Percentiles rank a stretch among this genome's conserved stretches.
phyloP scores from a whole-genome alignment of 2,329 filamentous ascomycete species.

The Pseudogymnoascus sp. region DNA sequence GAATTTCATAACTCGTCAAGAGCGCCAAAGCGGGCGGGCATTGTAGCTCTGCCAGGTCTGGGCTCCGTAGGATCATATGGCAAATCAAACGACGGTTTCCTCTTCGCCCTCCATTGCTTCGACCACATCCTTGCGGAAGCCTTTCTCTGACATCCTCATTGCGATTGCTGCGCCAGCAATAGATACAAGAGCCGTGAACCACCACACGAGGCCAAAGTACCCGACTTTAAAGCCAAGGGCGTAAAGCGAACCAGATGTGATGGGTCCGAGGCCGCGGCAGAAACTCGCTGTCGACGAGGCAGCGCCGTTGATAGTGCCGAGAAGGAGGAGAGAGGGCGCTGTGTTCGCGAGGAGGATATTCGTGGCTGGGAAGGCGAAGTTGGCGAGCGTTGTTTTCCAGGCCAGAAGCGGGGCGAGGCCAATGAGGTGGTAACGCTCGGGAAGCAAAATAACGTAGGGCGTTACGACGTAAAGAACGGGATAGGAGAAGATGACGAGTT shows the following conservation, averaged over 20 bases:
- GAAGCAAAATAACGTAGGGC: slow-evolving; percentile 82
- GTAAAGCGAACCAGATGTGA: slow-evolving; percentile 78
- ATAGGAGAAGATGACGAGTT: slow-evolving; percentile 72
- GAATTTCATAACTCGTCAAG: slow-evolving; percentile 2
- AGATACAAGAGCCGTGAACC: slow-evolving; percentile 74
- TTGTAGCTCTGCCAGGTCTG: not conserved
- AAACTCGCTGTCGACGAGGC: slow-evolving; percentile 87
- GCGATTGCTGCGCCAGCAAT: slow-evolving; percentile 53
- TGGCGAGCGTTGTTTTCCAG: slow-evolving; percentile 89
- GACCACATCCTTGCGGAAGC: not conserved
- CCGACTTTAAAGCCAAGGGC: slow-evolving; percentile 69
- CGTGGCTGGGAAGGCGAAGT: slow-evolving; percentile 83
- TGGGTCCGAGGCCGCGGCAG: slow-evolving; percentile 80
- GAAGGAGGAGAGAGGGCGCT: slow-evolving; percentile 71
- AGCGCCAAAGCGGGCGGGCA: not conserved
- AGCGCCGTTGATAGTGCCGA: slow-evolving; percentile 88
- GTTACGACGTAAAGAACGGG: slow-evolving; percentile 80
- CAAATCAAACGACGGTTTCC: not conserved
- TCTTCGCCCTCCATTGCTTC: not conserved
- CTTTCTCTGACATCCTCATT: not conserved
- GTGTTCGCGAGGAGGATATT: slow-evolving; percentile 85
- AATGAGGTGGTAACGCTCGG: slow-evolving; percentile 58
- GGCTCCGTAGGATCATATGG: not conserved
- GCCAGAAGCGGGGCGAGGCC: slow-evolving; percentile 72
- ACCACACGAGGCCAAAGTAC: slow-evolving; percentile 88